Conservation (phyloP, 495 filamentous ascomycete genomes). For the Usnea hakonensis region DNA sequence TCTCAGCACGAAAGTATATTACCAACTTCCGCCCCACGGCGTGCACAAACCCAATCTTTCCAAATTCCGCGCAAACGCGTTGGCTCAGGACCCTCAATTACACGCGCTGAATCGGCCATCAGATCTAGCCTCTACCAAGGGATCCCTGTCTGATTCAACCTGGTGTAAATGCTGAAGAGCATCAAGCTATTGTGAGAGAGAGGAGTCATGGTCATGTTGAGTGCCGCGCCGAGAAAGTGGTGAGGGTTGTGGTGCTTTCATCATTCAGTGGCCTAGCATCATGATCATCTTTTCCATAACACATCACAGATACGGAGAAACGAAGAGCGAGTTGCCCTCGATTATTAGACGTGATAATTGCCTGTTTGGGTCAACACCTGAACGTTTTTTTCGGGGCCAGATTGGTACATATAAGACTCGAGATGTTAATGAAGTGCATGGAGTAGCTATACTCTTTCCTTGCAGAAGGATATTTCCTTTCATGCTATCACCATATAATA, state of each 20-base stretch:
- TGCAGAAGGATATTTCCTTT: not conserved
- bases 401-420: not conserved
- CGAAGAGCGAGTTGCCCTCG: not conserved
- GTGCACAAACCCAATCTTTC: not conserved
- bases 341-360: not conserved
- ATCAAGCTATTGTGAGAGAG: constrained; percentile 22
- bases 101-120: constrained; percentile 19
- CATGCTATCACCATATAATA: not conserved
- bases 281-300: not conserved
- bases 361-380: not conserved
- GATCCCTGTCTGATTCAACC: constrained; percentile 10
- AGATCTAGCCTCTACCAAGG: not conserved
- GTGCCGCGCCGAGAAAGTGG: constrained; percentile 30
- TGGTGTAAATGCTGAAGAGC: constrained; percentile 39
- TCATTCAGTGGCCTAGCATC: not conserved
- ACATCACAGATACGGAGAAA: not conserved
- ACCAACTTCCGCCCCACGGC: not conserved
- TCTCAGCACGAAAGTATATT: not conserved
- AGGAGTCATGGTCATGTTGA: constrained; percentile 35
- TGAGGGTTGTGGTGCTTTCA: not conserved
- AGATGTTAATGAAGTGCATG: not conserved
- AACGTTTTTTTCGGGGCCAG: too few relatives aligned
- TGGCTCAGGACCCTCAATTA: constrained; percentile 2
- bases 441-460: not conserved
- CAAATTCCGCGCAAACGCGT: constrained; percentile 7